Percentiles rank a stretch among this genome's conserved stretches.
phyloP scores from a whole-genome alignment of 2,329 filamentous ascomycete species.

The Domatiomyces globalis region DNA sequence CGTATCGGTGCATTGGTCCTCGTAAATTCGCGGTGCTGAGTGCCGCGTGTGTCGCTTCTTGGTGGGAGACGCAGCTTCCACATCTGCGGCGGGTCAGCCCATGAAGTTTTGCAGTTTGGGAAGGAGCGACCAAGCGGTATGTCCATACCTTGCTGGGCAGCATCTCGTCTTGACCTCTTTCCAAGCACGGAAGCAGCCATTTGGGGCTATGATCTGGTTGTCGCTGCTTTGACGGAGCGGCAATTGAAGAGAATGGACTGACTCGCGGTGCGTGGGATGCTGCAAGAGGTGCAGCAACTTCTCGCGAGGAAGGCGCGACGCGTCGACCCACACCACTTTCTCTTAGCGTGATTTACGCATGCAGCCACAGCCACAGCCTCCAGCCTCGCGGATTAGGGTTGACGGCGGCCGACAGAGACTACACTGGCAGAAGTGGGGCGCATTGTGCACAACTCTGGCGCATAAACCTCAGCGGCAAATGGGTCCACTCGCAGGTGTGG shows the following conservation, averaged over 20 bases:
- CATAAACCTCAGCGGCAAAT: neutral
- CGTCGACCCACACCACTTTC: neutral
- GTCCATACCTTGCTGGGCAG: conserved; percentile 29
- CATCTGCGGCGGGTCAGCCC: conserved; percentile 5
- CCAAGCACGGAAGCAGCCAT: conserved; percentile 26
- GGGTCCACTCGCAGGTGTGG: neutral
- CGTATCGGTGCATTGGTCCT: conserved; percentile 18
- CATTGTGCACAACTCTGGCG: conserved; percentile 1
- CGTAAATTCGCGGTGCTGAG: conserved; percentile 27
- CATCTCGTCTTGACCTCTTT: conserved; percentile 29
- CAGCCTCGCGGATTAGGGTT: neutral
- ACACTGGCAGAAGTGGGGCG: neutral
- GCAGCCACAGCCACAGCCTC: too few relatives aligned
- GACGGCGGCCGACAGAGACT: neutral
- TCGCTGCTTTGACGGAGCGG: conserved; percentile 24
- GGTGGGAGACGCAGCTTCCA: conserved; percentile 10
- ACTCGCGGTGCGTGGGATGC: conserved; percentile 3
- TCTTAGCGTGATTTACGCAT: neutral
- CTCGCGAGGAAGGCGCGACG: conserved; percentile 6
- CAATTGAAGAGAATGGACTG: conserved; percentile 9
- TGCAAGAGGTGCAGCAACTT: neutral
- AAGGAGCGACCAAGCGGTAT: conserved; percentile 4
- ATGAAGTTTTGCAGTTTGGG: neutral
- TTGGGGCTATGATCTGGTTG: conserved; percentile 20
- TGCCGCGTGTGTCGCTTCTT: conserved; percentile 35